phyloP scores from a whole-genome alignment of 2,329 filamentous ascomycete species.

The Graphiopsis chlorocephala region DNA sequence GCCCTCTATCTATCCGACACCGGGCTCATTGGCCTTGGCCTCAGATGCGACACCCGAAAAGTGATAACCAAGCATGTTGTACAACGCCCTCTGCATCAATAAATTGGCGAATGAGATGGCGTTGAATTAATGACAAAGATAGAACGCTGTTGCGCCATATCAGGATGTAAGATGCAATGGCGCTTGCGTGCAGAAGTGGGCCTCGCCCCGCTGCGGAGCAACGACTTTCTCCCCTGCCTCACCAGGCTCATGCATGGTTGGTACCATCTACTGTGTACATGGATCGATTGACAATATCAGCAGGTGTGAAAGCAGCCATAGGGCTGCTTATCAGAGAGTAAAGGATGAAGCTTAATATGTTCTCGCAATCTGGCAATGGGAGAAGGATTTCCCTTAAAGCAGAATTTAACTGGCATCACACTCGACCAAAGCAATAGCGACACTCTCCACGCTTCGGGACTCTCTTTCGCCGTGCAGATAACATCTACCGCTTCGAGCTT shows the following conservation, averaged over 20 bases:
- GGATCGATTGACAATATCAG: background rate
- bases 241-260: background rate
- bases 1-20: background rate
- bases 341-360: background rate
- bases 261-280: background rate
- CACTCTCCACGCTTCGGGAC: background rate
- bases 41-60: background rate
- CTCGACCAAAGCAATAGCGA: background rate
- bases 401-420: background rate
- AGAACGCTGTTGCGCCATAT: slow-evolving; percentile 4
- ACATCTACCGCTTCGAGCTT: background rate
- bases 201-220: background rate
- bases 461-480: background rate
- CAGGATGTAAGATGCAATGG: slow-evolving; percentile 5
- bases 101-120: background rate
- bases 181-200: slow-evolving; percentile 6
- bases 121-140: background rate
- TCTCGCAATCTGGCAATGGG: background rate
- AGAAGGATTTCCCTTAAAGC: background rate
- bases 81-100: background rate
- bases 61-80: background rate
- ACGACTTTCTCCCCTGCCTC: background rate
- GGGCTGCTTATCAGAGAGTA: background rate
- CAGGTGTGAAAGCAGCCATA: background rate
- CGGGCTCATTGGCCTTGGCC: background rate